Base-by-base conservation (phyloP, 2,329 filamentous ascomycete species). In the Cordyceps cateniannulata region DNA sequence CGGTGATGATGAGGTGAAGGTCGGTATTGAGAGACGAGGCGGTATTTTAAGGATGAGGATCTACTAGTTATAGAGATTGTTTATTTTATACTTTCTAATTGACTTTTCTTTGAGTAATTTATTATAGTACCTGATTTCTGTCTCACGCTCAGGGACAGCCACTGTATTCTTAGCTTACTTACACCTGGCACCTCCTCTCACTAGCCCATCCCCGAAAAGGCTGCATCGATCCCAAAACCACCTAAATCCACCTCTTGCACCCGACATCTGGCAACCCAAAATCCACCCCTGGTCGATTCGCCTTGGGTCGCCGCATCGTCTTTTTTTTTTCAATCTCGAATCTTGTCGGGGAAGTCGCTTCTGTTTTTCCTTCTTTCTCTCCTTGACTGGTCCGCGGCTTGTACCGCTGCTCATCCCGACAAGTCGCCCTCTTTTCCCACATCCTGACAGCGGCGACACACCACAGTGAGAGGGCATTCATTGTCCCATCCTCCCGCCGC, bases 251-350 rank as follows among this genome's bases (percentile, higher is more conserved):
- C 42, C 42, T 45, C 42, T 22, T 45, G 42, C 42, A 45, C 42
- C 42, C 42, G 42, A 45, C 42, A 45, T 59, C 55, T 59, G 47
- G 55, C 55, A 59, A 59, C 55, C 55, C 47, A 51, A 59, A 47
- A 59, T 22, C 55, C 55, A 44, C 47, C 55, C 47, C 55, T 59
- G 47, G 55, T 51, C 55, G 55, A 59, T 50, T 48, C 47, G 35
- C 45, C 55, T 59, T 59, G 55, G 55, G 44, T 58, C 55, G 55
- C 45, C 35, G 45, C 55, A 59, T 50, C 55, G 45, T 50, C 27
- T 50, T 58, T 50, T 29, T 50, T 22, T 48, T 25, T 18, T 12
- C 22, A 25, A 48, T 49, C 45, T n/a, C 16, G 29, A 48, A 38
- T 49, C 38, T 49, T 57, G 48, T 40, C 44, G 38, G 54, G 54